Evolutionary conservation across 2,329 filamentous ascomycete species (phyloP).

Genomic region (Trichoderma aggressivum): DNA sequence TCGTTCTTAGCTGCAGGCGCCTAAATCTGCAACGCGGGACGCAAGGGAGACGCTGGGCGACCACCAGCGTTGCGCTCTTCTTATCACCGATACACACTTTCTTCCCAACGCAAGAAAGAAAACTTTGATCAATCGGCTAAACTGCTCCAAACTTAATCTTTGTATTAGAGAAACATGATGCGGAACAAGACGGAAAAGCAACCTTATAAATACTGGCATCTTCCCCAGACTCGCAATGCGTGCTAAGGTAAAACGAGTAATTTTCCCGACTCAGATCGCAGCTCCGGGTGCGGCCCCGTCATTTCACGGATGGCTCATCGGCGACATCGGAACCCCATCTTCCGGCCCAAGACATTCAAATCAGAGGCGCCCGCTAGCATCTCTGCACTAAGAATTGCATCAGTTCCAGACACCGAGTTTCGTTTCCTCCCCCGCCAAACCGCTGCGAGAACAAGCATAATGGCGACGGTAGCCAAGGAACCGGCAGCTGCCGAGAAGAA

Average conservation of each 20-base stretch:
- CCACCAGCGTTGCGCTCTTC: neutral
- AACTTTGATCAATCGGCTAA: neutral
- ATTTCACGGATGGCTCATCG: neutral
- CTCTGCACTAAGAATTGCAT: neutral
- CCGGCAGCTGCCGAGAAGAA: conserved; percentile 29
- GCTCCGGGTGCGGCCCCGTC: conserved; percentile 12
- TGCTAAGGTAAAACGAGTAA: conserved; percentile 11
- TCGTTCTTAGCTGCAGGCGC: neutral
- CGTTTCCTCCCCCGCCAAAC: neutral
- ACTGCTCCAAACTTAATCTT: too few relatives aligned
- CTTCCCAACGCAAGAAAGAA: neutral
- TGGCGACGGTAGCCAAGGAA: conserved; percentile 30
- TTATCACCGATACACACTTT: neutral
- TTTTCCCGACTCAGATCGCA: conserved; percentile 14
- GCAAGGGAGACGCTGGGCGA: neutral
- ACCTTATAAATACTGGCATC: neutral
- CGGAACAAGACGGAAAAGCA: neutral
- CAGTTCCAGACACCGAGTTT: neutral
- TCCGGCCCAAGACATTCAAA: conserved; percentile 13
- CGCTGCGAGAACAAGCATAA: conserved; percentile 15
- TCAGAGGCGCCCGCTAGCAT: neutral
- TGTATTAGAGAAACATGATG: neutral
- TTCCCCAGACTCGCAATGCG: neutral
- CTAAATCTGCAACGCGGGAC: neutral
- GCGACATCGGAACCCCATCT: conserved; percentile 20